Percentiles rank a stretch among this genome's conserved stretches.
phyloP scores from a whole-genome alignment of 2,329 filamentous ascomycete genomes.

The Ascochyta pisi region DNA sequence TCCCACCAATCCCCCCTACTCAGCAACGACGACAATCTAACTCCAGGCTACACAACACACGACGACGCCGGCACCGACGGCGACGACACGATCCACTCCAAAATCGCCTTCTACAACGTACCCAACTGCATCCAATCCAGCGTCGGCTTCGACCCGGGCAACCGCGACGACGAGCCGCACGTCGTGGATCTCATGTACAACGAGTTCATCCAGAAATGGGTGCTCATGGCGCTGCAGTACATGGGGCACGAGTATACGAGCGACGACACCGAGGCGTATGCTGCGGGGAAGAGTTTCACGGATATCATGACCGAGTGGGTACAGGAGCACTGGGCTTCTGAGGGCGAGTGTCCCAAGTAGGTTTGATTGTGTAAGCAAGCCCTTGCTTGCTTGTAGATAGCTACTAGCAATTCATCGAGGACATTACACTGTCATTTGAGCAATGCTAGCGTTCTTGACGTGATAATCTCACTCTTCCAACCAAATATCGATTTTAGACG shows the following conservation, averaged over 20 bases:
- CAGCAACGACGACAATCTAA: conserved; percentile 45
- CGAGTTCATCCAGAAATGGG: conserved; percentile 86
- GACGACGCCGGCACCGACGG: conserved; percentile 85
- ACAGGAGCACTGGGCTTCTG: conserved; percentile 58
- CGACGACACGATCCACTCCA: conserved; percentile 85
- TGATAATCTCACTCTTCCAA: too few species aligned
- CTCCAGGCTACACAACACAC: conserved; percentile 86
- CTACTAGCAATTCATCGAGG: neutral
- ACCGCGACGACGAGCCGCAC: conserved; percentile 60
- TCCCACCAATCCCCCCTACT: conserved; percentile 19
- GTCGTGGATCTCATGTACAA: conserved; percentile 88
- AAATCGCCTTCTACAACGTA: conserved; percentile 75
- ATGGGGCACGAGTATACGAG: conserved; percentile 59
- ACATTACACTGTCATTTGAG: neutral
- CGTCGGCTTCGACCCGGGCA: conserved; percentile 64
- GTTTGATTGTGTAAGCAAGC: neutral
- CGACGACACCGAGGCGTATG: conserved; percentile 60
- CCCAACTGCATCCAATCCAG: conserved; percentile 83
- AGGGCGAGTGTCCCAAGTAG: conserved; percentile 29
- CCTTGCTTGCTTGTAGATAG: neutral
- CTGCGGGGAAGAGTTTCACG: conserved; percentile 62
- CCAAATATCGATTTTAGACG: too few species aligned
- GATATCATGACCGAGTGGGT: conserved; percentile 67
- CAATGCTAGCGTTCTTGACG: neutral
- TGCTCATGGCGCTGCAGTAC: conserved; percentile 75